Evolutionary conservation across 768 basidiomycete genomes (phyloP).

Genomic region (Wakefieldia striispora): DNA sequence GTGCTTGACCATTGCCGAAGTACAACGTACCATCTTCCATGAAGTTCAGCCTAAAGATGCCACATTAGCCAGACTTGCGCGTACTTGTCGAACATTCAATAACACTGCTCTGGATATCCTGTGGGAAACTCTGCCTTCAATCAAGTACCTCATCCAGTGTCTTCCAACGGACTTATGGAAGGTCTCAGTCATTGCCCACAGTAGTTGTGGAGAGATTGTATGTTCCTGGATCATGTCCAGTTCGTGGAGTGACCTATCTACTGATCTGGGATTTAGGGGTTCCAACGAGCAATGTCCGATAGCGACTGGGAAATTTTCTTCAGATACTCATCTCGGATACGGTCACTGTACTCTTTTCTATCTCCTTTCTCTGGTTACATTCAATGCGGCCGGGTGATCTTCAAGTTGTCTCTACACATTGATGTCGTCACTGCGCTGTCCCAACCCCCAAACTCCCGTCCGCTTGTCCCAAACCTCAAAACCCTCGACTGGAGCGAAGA

Average conservation of each 20-base stretch:
- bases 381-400: too few species aligned
- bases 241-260: not conserved
- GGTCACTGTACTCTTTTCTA: constrained; percentile 6
- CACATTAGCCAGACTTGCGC: constrained; percentile 23
- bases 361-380: too few species aligned
- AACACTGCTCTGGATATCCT: constrained; percentile 23
- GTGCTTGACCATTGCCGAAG: constrained; percentile 27
- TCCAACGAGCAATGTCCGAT: constrained; percentile 25
- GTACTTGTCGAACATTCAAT: constrained; percentile 25
- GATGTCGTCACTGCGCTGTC: constrained; percentile 27
- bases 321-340: constrained; percentile 25
- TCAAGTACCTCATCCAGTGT: constrained; percentile 22
- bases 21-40: constrained; percentile 23
- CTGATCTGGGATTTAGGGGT: constrained; percentile 15
- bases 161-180: constrained; percentile 31
- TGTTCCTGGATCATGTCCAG: not conserved
- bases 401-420: not conserved
- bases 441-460: constrained; percentile 17
- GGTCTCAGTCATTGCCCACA: constrained; percentile 1
- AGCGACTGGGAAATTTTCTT: constrained; percentile 30
- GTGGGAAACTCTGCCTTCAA: constrained; percentile 22
- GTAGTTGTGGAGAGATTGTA: constrained; percentile 6
- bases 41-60: constrained; percentile 7
- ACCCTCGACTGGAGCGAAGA: constrained; percentile 18
- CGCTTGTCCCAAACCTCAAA: constrained; percentile 24